Conservation (phyloP, 139 green algal genomes). For the Haematococcus sp. region DNA sequence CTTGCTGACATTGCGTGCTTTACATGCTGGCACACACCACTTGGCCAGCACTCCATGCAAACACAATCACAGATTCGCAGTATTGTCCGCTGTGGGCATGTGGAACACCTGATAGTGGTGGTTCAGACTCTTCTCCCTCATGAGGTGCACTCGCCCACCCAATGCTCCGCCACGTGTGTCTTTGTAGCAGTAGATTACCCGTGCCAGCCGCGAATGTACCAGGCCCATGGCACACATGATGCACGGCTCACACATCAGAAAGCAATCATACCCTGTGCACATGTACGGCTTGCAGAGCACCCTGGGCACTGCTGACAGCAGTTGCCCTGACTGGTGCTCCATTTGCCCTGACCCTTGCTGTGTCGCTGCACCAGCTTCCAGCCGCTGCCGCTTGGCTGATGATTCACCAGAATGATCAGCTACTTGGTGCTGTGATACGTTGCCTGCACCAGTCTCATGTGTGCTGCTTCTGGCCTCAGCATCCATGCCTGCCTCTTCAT, state of each 20-base stretch:
- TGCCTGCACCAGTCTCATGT: neutral
- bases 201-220: constrained; percentile 77
- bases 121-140: constrained; percentile 74
- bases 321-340: constrained; percentile 9
- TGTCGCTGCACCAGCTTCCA: neutral
- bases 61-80: too few relatives aligned
- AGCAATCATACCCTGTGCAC: constrained; percentile 90
- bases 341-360: too few relatives aligned
- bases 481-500: neutral
- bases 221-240: constrained; percentile 95
- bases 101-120: constrained; percentile 79
- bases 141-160: constrained; percentile 53
- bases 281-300: constrained; percentile 69
- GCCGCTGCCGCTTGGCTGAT: constrained; percentile 16
- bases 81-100: too few relatives aligned
- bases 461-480: constrained; percentile 6
- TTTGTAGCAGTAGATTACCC: constrained; percentile 64
- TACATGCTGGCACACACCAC: too few relatives aligned
- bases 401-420: neutral
- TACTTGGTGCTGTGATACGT: neutral
- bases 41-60: too few relatives aligned
- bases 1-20: too few relatives aligned
- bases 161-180: constrained; percentile 53
- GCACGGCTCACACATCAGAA: constrained; percentile 86
- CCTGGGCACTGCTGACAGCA: neutral